Percentiles rank a stretch among this genome's conserved stretches.
Conservation (phyloP, 768 basidiomycete genomes). For the Pulveroboletus sp. region DNA sequence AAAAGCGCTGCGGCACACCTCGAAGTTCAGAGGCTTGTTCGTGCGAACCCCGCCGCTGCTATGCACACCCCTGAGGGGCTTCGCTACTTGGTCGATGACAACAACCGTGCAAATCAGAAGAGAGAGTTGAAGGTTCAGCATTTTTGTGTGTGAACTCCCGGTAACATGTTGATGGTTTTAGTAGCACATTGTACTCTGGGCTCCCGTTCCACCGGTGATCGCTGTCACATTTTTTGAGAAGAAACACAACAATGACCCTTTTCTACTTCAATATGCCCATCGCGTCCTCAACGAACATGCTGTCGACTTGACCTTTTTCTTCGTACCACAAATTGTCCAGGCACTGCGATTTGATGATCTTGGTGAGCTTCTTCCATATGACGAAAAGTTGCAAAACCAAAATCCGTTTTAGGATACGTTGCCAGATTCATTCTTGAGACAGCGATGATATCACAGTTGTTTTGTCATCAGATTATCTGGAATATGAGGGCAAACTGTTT, state of each 20-base stretch:
- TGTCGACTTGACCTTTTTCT: conserved; percentile 95
- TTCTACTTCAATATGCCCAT: conserved; percentile 93
- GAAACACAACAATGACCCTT: conserved; percentile 76
- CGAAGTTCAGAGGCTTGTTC: conserved; percentile 76
- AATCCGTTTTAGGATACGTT: conserved; percentile 68
- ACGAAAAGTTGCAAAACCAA: background rate
- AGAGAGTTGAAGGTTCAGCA: conserved; percentile 72
- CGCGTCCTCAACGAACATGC: conserved; percentile 93
- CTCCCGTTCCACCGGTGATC: conserved; percentile 77
- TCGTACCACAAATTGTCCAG: conserved; percentile 97
- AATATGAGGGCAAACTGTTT: conserved; percentile 99
- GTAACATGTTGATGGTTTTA: background rate
- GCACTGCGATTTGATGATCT: conserved; percentile 86
- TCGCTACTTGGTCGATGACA: conserved; percentile 72
- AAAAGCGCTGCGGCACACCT: conserved; percentile 56
- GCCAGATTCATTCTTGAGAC: conserved; percentile 95
- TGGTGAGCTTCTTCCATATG: conserved; percentile 44
- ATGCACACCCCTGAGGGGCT: conserved; percentile 80
- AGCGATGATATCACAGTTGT: conserved; percentile 92
- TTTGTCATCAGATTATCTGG: conserved; percentile 99
- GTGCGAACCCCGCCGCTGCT: conserved; percentile 64
- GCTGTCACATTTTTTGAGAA: conserved; percentile 84
- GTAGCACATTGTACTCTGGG: conserved; percentile 87
- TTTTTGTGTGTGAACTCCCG: background rate
- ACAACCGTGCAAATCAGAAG: conserved; percentile 49